Evolutionary conservation across 73 alveolate genomes (phyloP), one percentile per base, ranked within the genome.

Genomic region (Breviolum minutum): DNA sequence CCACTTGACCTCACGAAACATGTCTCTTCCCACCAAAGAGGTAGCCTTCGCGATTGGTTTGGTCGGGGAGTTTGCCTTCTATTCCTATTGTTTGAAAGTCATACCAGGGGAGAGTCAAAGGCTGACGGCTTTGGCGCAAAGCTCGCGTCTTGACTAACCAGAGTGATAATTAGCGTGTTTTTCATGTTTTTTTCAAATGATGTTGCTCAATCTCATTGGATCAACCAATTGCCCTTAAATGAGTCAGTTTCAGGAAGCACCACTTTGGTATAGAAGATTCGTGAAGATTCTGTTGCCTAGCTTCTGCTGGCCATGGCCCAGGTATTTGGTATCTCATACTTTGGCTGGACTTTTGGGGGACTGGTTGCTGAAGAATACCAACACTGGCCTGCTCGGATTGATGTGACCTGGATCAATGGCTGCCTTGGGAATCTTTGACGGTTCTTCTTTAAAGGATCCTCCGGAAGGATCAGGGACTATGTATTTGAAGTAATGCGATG

Each of bases 11-110:
- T 40, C 54, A 40, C 54, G 0, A 40, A n/a, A n/a, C n/a, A 40
- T 40, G 54, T 40, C 54, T 40, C 54, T 0, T 40, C 66, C 63
- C 24, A 13, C 40, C 71, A n/a, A 54, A 17, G 74, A 86, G 88
- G 85, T 90, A 87, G 87, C 96, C 64, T 90, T 70, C 26, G 54
- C 96, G 12, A 87, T 90, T 86, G 96, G 96, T 29, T 63, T 90
- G 87, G 73, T 90, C 22, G 96, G 96, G 61, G 96, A 90, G 85
- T 60, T 90, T 30, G 96, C 96, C 70, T 90, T 90, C 74, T 90
- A 71, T n/a, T 61, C 96, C 63, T 90, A 90, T 32, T 90, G 96
- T 63, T n/a, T 90, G 96, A 90, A 90, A 24, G 96, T 71, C 73
- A 54, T 90, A 30, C 96, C 96, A 17, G 87, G 96, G 16, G 77